Base-by-base conservation (phyloP, 1,139 yeast species). In the Zygoascus meyerae region DNA sequence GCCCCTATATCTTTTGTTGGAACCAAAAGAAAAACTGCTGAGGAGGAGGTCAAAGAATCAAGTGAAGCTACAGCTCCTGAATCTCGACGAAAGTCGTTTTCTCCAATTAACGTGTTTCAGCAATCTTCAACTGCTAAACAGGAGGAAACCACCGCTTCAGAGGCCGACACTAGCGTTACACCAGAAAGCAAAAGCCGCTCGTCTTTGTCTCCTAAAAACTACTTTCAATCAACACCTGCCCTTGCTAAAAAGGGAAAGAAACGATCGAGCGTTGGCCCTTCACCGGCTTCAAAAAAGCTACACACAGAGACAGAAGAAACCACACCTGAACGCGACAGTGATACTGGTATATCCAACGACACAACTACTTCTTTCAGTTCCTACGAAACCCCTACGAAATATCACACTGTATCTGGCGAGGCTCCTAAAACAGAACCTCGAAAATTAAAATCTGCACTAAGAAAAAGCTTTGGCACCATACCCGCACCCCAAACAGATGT, bases 41-140 rank as follows among this genome's bases (percentile, higher is more conserved):
- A 47, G 39, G 47, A 38, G 11, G 28, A 29, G 11, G 45, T 40
- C 14, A 28, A 42, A 8, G 38, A 29, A 16, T n/a, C 35, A 12
- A 34, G 32, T 26, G 41, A 49, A 35, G 33, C 15, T 34, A 16
- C 40, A 17, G 30, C 46, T 5, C 42, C 54, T n/a, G 44, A 40
- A 29, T 15, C 28, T 21, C 14, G 33, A 9, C 9, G 42, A 14
- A 26, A 17, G 29, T 21, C 60, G 5, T 73, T 74, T 51, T 62
- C 70, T 1, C 57, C 60, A 31, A 70, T 71, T 26, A 73, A 73
- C 51, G 66, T 71, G 2, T 73, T 73, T 57, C 42, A 39, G 21
- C 15, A 33, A 8, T 17, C 42, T 14, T 17, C 16, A 5, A 12
- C 37, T 34, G 5, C 14, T 31, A 35, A 33, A n/a, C 35, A 35